phyloP scores from a whole-genome alignment of 495 filamentous ascomycete species.

The Hypoxylon subgilvum region DNA sequence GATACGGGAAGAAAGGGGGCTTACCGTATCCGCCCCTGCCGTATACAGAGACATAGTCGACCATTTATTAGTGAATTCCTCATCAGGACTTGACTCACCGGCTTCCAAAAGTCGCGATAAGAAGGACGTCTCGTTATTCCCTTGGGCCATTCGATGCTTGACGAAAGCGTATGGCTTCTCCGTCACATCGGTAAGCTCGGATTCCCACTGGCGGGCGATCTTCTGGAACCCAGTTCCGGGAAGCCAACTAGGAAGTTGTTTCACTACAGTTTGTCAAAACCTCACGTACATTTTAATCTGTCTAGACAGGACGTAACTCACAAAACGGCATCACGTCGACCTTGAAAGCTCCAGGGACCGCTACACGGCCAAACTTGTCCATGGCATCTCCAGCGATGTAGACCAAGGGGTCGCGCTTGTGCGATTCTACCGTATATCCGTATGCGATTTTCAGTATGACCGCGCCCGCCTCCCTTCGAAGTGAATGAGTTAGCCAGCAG shows the following conservation, averaged over 20 bases:
- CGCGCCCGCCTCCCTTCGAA: conserved; percentile 43
- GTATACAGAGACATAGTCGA: conserved; percentile 52
- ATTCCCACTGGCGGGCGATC: conserved; percentile 42
- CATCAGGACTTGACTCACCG: conserved; percentile 34
- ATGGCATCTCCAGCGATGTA: conserved; percentile 47
- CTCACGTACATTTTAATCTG: not conserved
- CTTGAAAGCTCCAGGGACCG: conserved; percentile 47
- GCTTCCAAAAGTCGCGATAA: conserved; percentile 46
- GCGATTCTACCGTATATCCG: conserved; percentile 54
- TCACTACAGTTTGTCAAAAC: conserved; percentile 37
- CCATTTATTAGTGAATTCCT: conserved; percentile 50
- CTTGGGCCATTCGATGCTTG: conserved; percentile 49
- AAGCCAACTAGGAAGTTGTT: conserved; percentile 53
- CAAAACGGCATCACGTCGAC: conserved; percentile 49
- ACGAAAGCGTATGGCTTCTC: conserved; percentile 54
- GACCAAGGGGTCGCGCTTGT: conserved; percentile 52
- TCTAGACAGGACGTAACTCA: conserved; percentile 3
- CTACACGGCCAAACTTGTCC: conserved; percentile 47
- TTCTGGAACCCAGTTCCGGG: conserved; percentile 56
- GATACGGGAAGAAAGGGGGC: conserved; percentile 9
- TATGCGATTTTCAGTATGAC: conserved; percentile 57
- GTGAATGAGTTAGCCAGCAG: not conserved
- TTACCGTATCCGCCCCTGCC: conserved; percentile 55
- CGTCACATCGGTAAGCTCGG: conserved; percentile 28
- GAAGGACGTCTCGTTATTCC: conserved; percentile 46